These are phyloP conservation scores for Heritiera fomes DNA, from an alignment of 345 rosid species.

Conservation along the genomic window DNA sequence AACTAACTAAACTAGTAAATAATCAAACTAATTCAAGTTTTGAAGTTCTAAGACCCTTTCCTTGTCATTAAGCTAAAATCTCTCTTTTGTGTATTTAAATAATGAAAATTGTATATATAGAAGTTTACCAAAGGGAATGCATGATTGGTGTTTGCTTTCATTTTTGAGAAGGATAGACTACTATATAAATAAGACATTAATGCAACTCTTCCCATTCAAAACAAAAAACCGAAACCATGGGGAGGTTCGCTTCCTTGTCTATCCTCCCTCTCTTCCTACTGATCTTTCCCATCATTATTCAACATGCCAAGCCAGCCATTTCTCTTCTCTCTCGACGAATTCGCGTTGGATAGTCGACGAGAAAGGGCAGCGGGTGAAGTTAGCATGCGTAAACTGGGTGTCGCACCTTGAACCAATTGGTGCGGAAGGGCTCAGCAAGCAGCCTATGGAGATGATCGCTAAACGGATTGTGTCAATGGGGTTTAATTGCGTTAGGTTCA, in stretches of 20 bases:
- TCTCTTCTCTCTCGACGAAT: conserved; percentile 15
- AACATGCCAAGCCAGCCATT: conserved; percentile 20
- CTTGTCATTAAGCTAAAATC: too few species aligned
- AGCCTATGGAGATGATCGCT: conserved; percentile 49
- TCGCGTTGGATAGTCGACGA: conserved; percentile 25
- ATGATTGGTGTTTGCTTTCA: too few species aligned
- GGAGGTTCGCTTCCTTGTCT: neutral
- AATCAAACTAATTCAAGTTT: too few species aligned
- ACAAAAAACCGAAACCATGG: conserved; percentile 9
- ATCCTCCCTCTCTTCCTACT: neutral
- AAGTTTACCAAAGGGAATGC: too few species aligned
- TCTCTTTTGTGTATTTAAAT: too few species aligned
- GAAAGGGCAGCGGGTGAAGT: conserved; percentile 42
- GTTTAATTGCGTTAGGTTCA: conserved; percentile 74
- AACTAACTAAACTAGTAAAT: too few species aligned
- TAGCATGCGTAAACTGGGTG: conserved; percentile 60
- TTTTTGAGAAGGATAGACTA: too few species aligned
- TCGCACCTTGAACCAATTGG: conserved; percentile 64
- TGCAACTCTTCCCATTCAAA: neutral
- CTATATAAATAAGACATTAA: too few species aligned
- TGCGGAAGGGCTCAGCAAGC: conserved; percentile 86
- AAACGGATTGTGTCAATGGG: conserved; percentile 45
- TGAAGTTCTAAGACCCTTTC: too few species aligned
- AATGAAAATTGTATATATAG: too few species aligned
- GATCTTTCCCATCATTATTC: conserved; percentile 39